Evolutionary conservation across 306 rosid genomes (phyloP), one percentile per base, ranked within the genome.

Genomic region (Glycine tomentella): DNA sequence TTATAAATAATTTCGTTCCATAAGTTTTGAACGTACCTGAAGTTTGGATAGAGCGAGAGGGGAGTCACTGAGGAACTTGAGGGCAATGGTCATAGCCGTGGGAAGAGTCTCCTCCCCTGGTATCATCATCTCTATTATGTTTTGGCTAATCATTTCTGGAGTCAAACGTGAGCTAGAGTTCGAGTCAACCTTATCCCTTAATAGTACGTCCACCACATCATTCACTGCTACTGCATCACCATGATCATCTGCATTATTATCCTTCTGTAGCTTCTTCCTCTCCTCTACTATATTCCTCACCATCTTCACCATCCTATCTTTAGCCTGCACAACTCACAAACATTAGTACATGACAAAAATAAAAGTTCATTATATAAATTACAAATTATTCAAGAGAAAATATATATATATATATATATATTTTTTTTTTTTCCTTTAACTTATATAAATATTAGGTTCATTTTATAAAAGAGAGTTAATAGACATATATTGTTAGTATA

Each of bases 81-180:
- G 90, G 68, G 96, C 93, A 9, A 90, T 51, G 8, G 99, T 89
- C 92, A 95, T 90, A 10, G 97, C 93, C 15, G 84, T 90, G 9
- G 98, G 98, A 33, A 93, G 90, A 14, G 99, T 95, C 84, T 95
- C 99, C 75, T 93, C 97, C 2, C 99, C 98, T 0, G 98, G 99
- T 59, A 91, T 87, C 94, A 95, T 91, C 89, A 95, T 71, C 88
- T 91, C 98, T 7, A 93, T 73, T 45, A 95, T 87, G 64, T 93
- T 91, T 15, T 90, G 87, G 45, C 92, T 84, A 65, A 95, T 86
- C 90, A 87, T 88, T 66, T 95, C 96, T 77, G 79, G 49, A 59
- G 87, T 82, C 64, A 89, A 78, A 3, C 75, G 64, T 44, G 84
- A 81, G 15, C 36, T 61, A 13, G 75, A 87, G 48, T 48, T 16